phyloP scores from a whole-genome alignment of 495 filamentous ascomycete species.

The Daldinia concentrica region DNA sequence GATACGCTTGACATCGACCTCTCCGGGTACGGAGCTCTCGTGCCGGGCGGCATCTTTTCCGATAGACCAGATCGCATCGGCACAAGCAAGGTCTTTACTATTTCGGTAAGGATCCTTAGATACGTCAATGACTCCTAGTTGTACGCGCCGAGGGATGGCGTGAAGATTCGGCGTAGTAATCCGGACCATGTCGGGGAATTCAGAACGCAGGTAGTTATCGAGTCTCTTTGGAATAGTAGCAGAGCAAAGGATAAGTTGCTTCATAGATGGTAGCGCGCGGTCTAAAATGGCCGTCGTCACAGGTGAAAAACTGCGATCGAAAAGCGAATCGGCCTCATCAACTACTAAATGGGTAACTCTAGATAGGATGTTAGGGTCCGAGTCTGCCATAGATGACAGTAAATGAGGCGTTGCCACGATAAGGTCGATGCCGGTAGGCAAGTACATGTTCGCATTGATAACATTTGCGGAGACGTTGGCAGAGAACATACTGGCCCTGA shows the following conservation, averaged over 20 bases:
- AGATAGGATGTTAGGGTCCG: slow-evolving; percentile 86
- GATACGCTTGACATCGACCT: slow-evolving; percentile 78
- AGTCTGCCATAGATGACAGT: slow-evolving; percentile 82
- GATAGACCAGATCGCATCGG: slow-evolving; percentile 92
- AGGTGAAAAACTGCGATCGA: slow-evolving; percentile 89
- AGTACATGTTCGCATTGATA: slow-evolving; percentile 88
- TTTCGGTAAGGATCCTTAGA: slow-evolving; percentile 88
- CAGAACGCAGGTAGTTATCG: slow-evolving; percentile 79
- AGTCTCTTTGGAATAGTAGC: slow-evolving; percentile 93
- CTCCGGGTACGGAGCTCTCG: slow-evolving; percentile 53
- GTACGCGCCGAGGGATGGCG: slow-evolving; percentile 92
- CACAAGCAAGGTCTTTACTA: slow-evolving; percentile 90
- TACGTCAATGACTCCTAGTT: slow-evolving; percentile 91
- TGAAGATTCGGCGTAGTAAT: slow-evolving; percentile 95
- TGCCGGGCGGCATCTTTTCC: slow-evolving; percentile 75
- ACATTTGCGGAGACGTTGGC: slow-evolving; percentile 75
- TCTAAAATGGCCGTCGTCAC: slow-evolving; percentile 84
- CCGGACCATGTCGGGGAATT: slow-evolving; percentile 82
- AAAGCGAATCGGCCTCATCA: slow-evolving; percentile 94
- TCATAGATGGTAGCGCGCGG: slow-evolving; percentile 75
- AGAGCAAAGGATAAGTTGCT: slow-evolving; percentile 93
- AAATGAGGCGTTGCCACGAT: slow-evolving; percentile 89
- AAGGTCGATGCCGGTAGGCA: slow-evolving; percentile 82
- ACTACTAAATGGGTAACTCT: slow-evolving; percentile 87
- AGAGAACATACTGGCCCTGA: slow-evolving; percentile 81